Evolutionary conservation across 768 basidiomycete genomes (phyloP), one percentile per base, ranked within the genome.

Genomic region (Boletus tylopilopsis): DNA sequence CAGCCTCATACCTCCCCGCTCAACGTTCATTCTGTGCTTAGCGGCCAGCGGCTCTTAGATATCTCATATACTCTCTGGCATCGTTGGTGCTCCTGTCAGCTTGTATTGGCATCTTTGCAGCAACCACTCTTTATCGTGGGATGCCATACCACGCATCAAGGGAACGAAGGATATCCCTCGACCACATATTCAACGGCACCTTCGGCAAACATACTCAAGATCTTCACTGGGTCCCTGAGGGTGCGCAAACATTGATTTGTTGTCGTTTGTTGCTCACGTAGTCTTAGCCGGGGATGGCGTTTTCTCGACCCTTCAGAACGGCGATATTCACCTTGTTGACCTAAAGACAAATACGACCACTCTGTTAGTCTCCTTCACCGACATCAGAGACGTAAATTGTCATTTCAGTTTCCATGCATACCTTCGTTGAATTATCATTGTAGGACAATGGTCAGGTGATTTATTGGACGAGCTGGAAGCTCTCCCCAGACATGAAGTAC

Each of bases 131-230:
- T 13, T 96, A 91, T 71, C 74, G 76, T 22, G 80, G 84, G 18
- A 69, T 76, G 47, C 60, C 76, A 8, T 77, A 77, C 64, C 72
- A 68, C 59, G 59, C 73, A 6, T 73, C 75, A 23, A 87, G 90
- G 2, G 74, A 66, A 30, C 74, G 73, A 50, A 87, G 80, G 56
- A 74, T 97, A 25, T 86, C 85, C 5, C 82, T 98, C 77, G 91
- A 97, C 62, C 87, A 94, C 64, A 68, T 96, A 43, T 93, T 92
- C 72, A 95, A 96, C 63, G 92, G 91, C 4, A 97, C 94, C 2
- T 98, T 97, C 62, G 52, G 29, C 15, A 68, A 74, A 2, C 62
- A 75, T 4, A 58, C 63, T 2, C 73, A 75, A 41, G 58, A 59
- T 19, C 64, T 99, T 29, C 75, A 82, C 37, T 99, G 96, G 96